These are phyloP conservation scores for Teratosphaeria destructans DNA, from an alignment of 2,329 filamentous ascomycete species.

Conservation along the genomic window DNA sequence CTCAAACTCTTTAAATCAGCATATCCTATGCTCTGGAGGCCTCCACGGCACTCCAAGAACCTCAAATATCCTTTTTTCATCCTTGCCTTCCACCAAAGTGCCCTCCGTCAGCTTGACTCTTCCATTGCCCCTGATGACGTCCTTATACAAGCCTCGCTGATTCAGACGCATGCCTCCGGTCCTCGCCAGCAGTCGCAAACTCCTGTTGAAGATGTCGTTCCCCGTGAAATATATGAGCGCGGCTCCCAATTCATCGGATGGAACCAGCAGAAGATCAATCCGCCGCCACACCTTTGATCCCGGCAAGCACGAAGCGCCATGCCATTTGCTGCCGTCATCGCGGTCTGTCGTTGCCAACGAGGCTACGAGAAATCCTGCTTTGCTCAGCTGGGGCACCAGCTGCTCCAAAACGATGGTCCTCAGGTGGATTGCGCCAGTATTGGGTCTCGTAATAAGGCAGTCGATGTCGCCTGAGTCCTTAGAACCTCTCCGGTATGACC, in stretches of 20 bases:
- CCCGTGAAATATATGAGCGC: constrained; percentile 93
- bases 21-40: constrained; percentile 65
- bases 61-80: constrained; percentile 74
- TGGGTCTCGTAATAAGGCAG: constrained; percentile 63
- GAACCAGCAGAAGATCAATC: constrained; percentile 77
- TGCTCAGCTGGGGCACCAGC: constrained; percentile 53
- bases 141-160: constrained; percentile 66
- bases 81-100: constrained; percentile 58
- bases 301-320: constrained; percentile 63
- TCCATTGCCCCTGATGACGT: constrained; percentile 52
- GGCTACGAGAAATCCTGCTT: constrained; percentile 56
- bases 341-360: constrained; percentile 48
- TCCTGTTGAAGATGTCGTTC: constrained; percentile 89
- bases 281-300: constrained; percentile 57
- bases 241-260: constrained; percentile 66
- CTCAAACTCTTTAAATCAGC: constrained; percentile 36
- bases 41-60: constrained; percentile 76
- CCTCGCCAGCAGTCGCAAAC: constrained; percentile 66
- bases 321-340: constrained; percentile 67
- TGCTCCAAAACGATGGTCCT: constrained; percentile 49
- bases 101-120: constrained; percentile 56
- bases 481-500: constrained; percentile 76
- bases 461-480: constrained; percentile 72
- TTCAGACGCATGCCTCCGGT: constrained; percentile 79
- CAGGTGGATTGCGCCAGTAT: constrained; percentile 49